phyloP scores from a whole-genome alignment of 2,329 filamentous ascomycete genomes.

The Colletotrichum neosansevieriae region DNA sequence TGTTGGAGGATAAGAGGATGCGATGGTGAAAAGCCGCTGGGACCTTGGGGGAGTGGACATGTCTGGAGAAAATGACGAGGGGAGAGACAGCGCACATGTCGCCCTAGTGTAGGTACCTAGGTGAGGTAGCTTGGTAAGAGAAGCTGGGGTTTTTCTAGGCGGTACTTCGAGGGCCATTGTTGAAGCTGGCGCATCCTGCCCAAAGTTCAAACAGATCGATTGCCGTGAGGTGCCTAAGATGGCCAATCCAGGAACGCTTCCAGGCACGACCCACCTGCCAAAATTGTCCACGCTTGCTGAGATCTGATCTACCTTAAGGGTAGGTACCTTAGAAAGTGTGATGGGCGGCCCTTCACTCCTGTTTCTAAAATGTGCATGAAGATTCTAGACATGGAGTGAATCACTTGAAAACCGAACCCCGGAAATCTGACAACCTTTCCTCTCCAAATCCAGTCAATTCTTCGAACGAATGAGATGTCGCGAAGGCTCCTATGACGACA shows the following conservation, averaged over 20 bases:
- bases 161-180: conserved; percentile 1
- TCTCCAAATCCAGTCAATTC: background rate
- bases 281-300: conserved; percentile 14
- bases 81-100: too few relatives aligned
- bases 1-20: background rate
- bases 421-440: background rate
- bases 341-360: background rate
- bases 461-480: too few relatives aligned
- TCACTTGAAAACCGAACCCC: too few relatives aligned
- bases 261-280: conserved; percentile 13
- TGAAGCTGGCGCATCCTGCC: conserved; percentile 2
- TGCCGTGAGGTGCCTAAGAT: background rate
- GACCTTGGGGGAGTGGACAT: background rate
- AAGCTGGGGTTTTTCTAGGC: too few relatives aligned
- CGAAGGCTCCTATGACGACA: too few relatives aligned
- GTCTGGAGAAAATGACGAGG: background rate
- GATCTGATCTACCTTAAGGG: background rate
- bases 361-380: background rate
- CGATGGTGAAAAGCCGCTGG: conserved; percentile 2
- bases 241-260: conserved; percentile 36
- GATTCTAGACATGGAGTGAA: background rate
- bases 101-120: too few relatives aligned
- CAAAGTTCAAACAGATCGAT: conserved; percentile 22
- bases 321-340: background rate
- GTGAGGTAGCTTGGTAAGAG: too few relatives aligned